phyloP scores from a whole-genome alignment of 1,284 basidiomycete genomes.

The Rhizoctonia solani region DNA sequence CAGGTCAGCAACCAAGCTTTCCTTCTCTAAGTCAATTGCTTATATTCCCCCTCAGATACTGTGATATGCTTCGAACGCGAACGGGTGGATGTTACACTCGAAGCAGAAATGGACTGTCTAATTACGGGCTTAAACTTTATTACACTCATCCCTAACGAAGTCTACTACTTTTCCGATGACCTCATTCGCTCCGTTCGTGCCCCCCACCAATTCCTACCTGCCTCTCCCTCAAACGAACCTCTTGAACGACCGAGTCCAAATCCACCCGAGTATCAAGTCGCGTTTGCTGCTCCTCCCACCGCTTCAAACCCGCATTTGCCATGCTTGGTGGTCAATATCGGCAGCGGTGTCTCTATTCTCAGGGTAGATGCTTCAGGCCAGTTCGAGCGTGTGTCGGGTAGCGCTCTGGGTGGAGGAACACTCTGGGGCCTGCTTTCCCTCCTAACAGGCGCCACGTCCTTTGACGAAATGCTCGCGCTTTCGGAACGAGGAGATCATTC shows the following conservation, averaged over 20 bases:
- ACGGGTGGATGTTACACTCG: conserved; percentile 83
- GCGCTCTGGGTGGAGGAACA: conserved; percentile 98
- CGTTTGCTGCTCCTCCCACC: conserved; percentile 72
- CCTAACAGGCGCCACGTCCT: conserved; percentile 92
- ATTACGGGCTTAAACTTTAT: conserved; percentile 98
- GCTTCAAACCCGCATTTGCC: conserved; percentile 81
- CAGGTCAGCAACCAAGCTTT: conserved; percentile 38
- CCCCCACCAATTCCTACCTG: conserved; percentile 26
- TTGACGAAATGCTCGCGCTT: conserved; percentile 97
- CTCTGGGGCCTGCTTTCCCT: conserved; percentile 95
- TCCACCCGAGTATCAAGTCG: conserved; percentile 87
- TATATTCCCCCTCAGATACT: conserved; percentile 58
- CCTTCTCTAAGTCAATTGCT: background rate
- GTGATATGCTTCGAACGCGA: conserved; percentile 76
- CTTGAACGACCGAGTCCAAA: conserved; percentile 89
- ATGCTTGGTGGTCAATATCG: conserved; percentile 97
- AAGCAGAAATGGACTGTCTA: conserved; percentile 99
- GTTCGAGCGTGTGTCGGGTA: conserved; percentile 96
- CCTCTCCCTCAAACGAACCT: conserved; percentile 13
- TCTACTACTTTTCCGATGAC: conserved; percentile 98
- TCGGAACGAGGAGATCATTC: conserved; percentile 94
- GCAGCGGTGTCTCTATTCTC: conserved; percentile 96
- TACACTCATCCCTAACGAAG: conserved; percentile 94
- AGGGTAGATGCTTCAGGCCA: conserved; percentile 94
- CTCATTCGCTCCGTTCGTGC: conserved; percentile 61